phyloP scores from a whole-genome alignment of 139 green algal species.

The Coccomyxa sp. region DNA sequence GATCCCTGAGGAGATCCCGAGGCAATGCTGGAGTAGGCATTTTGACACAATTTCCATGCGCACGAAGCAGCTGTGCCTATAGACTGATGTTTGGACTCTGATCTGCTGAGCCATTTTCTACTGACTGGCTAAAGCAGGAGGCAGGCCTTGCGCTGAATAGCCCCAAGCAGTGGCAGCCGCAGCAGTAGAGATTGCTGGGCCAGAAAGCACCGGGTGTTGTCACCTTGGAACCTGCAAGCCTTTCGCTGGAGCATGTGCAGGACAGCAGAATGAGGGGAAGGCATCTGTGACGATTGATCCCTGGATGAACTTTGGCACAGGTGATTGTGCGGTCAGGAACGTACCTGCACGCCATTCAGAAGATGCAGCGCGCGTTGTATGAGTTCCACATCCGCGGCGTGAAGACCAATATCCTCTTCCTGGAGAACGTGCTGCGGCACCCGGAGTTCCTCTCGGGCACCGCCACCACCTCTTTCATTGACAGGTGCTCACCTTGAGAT shows the following conservation, averaged over 20 bases:
- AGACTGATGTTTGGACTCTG: too few relatives aligned
- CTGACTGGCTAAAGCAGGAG: too few relatives aligned
- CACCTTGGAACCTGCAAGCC: too few relatives aligned
- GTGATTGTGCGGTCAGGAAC: slow-evolving; percentile 65
- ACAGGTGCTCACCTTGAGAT: slow-evolving; percentile 22
- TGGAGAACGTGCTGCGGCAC: slow-evolving; percentile 84
- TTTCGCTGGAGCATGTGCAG: not conserved
- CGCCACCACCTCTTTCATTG: slow-evolving; percentile 79
- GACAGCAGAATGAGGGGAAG: not conserved
- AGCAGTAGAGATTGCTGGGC: not conserved
- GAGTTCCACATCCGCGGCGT: slow-evolving; percentile 92
- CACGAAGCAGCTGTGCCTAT: too few relatives aligned
- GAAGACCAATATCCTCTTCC: slow-evolving; percentile 92
- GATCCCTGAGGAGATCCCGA: too few relatives aligned
- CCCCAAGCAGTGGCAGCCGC: too few relatives aligned
- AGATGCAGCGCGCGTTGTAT: slow-evolving; percentile 80
- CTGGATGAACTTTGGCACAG: slow-evolving; percentile 1
- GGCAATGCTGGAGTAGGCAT: too few relatives aligned
- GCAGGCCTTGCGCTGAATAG: too few relatives aligned
- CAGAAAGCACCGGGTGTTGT: not conserved
- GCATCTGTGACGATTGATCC: not conserved
- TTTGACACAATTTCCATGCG: too few relatives aligned
- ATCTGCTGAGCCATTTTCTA: too few relatives aligned
- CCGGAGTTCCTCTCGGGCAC: slow-evolving; percentile 76
- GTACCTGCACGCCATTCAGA: slow-evolving; percentile 74